Evolutionary conservation across 495 filamentous ascomycete genomes (phyloP), one percentile per base, ranked within the genome.

Genomic region (Podospora pseudopauciseta): DNA sequence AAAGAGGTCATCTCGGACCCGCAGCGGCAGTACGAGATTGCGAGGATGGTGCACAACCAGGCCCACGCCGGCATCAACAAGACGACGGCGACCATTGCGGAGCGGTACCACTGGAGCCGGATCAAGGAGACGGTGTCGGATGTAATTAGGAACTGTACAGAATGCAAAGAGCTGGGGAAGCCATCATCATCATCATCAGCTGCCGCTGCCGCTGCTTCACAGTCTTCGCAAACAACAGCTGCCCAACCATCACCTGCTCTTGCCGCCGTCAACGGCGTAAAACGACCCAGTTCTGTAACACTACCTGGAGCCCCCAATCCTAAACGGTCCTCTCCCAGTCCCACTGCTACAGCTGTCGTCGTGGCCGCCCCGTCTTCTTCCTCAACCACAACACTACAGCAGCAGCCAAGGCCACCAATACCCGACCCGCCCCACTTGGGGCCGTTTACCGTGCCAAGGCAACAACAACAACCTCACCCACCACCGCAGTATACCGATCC

Each of bases 41-140:
- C 93, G 5, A 82, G 88, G 49, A 80, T 83, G 49, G 84, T 93
- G 15, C 95, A 99, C 77, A 79, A 87, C 59, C 80, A 86, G 62
- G 83, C 88, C n/a, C 95, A 99, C 77, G 92, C 90, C 5, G 95
- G 95, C 64, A 98, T 99, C 79, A 99, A 99, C 84, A 98, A 97
- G 80, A 97, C 94, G 1, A 99, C 95, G 0, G 92, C 93, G 9
- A 90, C 88, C 23, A 97, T 99, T 70, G 93, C 95, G 2, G 90
- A 97, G 77, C 90, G 91, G 71, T 97, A 92, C 73, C 95, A 97
- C 76, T 99, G 95, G 95, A 94, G 96, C n/a, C 86, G 95, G 39
- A 98, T 99, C 81, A 99, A 98, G 77, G 94, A 97, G 77, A 98
- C 94, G 0, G 95, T 97, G 66, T 94, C 90, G 75, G 87, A 92